Base-by-base conservation (phyloP, 345 rosid species). In the Psidium friedrichsthalianum region DNA sequence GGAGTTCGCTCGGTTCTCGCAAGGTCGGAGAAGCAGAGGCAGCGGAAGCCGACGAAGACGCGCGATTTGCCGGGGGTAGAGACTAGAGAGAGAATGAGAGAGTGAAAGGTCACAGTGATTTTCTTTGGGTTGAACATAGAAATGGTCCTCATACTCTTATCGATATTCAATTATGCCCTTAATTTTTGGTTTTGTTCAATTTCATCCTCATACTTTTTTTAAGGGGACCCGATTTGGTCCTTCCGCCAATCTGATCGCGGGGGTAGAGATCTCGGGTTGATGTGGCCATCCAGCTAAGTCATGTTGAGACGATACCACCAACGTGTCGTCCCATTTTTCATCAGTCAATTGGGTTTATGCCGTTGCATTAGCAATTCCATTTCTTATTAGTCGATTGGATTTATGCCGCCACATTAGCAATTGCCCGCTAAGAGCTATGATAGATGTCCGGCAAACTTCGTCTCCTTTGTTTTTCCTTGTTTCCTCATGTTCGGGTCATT, bases 1-100 rank as follows among this genome's bases (percentile, higher is more conserved):
- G 56, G 56, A 47, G 87, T 47, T 90, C 91, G 93, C 93, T 88
- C 92, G 93, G 92, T 85, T 89, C 85, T 86, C 82, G 90, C 91
- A 74, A 84, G 93, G 91, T 90, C 91, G 93, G 80, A 69, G 80
- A 36, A 69, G 80, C 47, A 20, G 55, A 14, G 6, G 55, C 22
- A 5, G 78, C 6, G 21, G 78, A 18, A 4, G 78, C 1, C 4
- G 25, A 10, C 20, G 78, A 21, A 0, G 22, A 18, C 18, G 47
- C 11, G 14, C 47, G 80, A 69, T 69, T 69, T 18, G 59, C 13
- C 5, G 8, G 58, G 8, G 92, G 83, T 3, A 36, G n/a, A 36
- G 36, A 42, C n/a, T n/a, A n/a, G 86, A 53, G 74, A 61, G 32
- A 56, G 61, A n/a, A 25, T 8, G 52, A 57, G 64, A 5, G 20